Percentiles rank a stretch among this genome's conserved stretches.
These are phyloP conservation scores for Botrytis byssoidea DNA, from an alignment of 2,329 filamentous ascomycete genomes.

Conservation along the genomic window DNA sequence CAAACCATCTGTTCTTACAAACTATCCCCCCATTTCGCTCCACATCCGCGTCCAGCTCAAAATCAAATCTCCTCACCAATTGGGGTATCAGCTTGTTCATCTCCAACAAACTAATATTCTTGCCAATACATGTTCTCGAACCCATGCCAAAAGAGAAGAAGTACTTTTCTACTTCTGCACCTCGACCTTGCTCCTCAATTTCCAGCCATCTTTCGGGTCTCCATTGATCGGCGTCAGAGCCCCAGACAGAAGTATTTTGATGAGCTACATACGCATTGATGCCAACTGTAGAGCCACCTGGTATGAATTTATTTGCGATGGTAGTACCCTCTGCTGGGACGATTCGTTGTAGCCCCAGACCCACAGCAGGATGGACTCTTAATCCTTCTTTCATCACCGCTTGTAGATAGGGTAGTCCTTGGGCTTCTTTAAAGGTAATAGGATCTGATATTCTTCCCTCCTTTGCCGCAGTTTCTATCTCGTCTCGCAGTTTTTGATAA, in stretches of 20 bases:
- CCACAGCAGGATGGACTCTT: slow-evolving; percentile 50
- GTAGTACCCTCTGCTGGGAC: slow-evolving; percentile 47
- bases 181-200: slow-evolving; percentile 44
- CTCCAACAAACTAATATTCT: slow-evolving; percentile 46
- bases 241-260: slow-evolving; percentile 48
- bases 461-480: slow-evolving; percentile 37
- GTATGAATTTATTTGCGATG: slow-evolving; percentile 45
- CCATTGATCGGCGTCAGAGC: slow-evolving; percentile 48
- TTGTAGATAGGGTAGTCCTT: slow-evolving; percentile 47
- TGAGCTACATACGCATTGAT: slow-evolving; percentile 39
- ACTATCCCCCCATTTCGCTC: slow-evolving; percentile 24
- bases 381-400: slow-evolving; percentile 53
- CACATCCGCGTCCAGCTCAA: slow-evolving; percentile 30
- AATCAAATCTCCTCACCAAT: slow-evolving; percentile 37
- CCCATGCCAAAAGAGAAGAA: slow-evolving; percentile 43
- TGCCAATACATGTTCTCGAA: slow-evolving; percentile 46
- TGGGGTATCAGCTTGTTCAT: slow-evolving; percentile 46
- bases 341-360: slow-evolving; percentile 49
- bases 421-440: slow-evolving; percentile 43
- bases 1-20: slow-evolving; percentile 35
- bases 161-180: slow-evolving; percentile 49
- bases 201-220: slow-evolving; percentile 52
- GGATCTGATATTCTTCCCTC: slow-evolving; percentile 32
- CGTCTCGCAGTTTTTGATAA: slow-evolving; percentile 34
- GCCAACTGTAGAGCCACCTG: slow-evolving; percentile 40